Base-by-base conservation (phyloP, 2,329 filamentous ascomycete genomes). In the Talaromyces marneffei region DNA sequence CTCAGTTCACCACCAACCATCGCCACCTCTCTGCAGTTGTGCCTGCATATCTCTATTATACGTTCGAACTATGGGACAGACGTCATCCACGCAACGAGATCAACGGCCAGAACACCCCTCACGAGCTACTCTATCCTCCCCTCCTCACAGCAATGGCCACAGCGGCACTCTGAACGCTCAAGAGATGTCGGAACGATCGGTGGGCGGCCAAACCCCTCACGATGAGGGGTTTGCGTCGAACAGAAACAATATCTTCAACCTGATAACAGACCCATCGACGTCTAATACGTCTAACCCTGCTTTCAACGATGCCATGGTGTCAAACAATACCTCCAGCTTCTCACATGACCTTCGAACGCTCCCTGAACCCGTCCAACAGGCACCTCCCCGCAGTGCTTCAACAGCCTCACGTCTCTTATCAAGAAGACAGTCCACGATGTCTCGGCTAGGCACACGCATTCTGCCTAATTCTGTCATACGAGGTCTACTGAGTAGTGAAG, bases 371-470 rank as follows among this genome's bases (percentile, higher is more conserved):
- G 35, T 52, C 31, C 54, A 39, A 29, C 60, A 59, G 20, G 37
- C 33, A 46, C 46, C 27, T 42, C 20, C 55, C 35, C 56, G 55
- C 25, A 35, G 48, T 12, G 27, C 54, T 40, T 58, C 60, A 44
- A 25, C 48, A 31, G 57, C 57, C 23, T 62, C 60, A 33, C 60
- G 60, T 25, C 61, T 77, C 63, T 70, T 74, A 57, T 68, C 73
- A 35, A 73, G 76, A 65, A 72, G 77, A 62, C 77, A 77, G 62
- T 80, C 78, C 4, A 74, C 78, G 14, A 78, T 81, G 74, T 80
- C 78, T 57, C 71, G 79, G 40, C 68, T 81, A 46, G 77, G 78
- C 14, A 79, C 79, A 20, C 73, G 78, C 62, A 72, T 81, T 29
- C 65, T 80, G n/a, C 78, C 79, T 37, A 77, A 79, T 61, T 75